Conservation (phyloP, 148 eudicot genomes). For the Hydrangea macrophylla region DNA sequence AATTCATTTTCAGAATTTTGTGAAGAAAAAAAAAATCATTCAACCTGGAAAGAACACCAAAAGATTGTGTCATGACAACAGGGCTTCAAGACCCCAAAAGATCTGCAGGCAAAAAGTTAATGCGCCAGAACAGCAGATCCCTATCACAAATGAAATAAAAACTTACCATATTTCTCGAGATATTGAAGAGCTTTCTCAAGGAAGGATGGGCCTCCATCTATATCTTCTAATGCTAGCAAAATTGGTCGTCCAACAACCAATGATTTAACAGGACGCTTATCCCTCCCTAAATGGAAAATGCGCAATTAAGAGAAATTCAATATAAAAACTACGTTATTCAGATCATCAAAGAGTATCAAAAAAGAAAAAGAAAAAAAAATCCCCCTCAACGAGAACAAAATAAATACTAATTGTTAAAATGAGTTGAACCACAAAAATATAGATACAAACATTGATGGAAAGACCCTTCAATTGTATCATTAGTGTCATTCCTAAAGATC, state of each 20-base stretch:
- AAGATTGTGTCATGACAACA: background rate
- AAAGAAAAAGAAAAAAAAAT: too few species aligned
- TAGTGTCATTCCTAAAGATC: constrained; percentile 80
- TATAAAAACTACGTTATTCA: background rate
- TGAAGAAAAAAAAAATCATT: background rate
- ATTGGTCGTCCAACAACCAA: constrained; percentile 98
- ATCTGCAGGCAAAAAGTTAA: background rate
- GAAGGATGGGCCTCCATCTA: constrained; percentile 99
- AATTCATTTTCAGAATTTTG: too few species aligned
- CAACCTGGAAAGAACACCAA: background rate
- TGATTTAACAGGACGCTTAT: constrained; percentile 90
- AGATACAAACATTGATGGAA: constrained; percentile 73
- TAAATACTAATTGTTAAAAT: constrained; percentile 8
- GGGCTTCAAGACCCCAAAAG: constrained; percentile 12
- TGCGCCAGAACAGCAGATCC: background rate
- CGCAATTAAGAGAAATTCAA: background rate
- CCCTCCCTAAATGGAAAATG: constrained; percentile 62
- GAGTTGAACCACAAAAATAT: background rate
- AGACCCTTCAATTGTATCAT: constrained; percentile 75
- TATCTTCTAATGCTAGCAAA: constrained; percentile 93
- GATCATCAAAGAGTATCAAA: too few species aligned
- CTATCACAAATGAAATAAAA: background rate
- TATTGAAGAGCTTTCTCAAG: constrained; percentile 94
- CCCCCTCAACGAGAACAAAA: too few species aligned
- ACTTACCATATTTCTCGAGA: constrained; percentile 86